A percentile compares a stretch with the other conserved stretches of the same genome.
Conservation (phyloP, 1,284 basidiomycete genomes). For the Caloboletus firmus region DNA sequence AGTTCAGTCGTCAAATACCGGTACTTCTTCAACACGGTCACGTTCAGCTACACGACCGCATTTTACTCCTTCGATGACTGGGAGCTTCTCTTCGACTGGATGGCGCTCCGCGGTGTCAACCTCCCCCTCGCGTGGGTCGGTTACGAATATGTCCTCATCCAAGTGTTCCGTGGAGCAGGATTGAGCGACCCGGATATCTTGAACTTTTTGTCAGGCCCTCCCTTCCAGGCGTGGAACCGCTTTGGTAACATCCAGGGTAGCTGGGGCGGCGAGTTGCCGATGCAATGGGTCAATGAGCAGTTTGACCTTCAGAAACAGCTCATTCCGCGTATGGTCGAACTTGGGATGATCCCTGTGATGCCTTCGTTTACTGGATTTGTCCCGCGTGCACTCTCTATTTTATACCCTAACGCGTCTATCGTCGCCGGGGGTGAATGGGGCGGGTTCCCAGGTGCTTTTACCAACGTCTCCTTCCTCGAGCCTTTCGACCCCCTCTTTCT, state of each 20-base stretch:
- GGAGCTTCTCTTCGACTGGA: constrained; percentile 47
- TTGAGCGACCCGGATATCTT: constrained; percentile 39
- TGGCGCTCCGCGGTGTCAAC: constrained; percentile 45
- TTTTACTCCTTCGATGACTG: constrained; percentile 46
- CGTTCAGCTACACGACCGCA: constrained; percentile 43
- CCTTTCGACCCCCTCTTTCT: constrained; percentile 43
- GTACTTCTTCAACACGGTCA: constrained; percentile 46
- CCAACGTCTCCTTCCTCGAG: constrained; percentile 43
- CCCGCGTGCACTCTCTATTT: constrained; percentile 34
- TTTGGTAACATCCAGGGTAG: constrained; percentile 46
- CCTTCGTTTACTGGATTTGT: constrained; percentile 48
- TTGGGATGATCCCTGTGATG: constrained; percentile 47
- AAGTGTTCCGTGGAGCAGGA: constrained; percentile 42
- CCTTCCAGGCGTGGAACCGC: constrained; percentile 46
- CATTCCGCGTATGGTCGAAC: constrained; percentile 42
- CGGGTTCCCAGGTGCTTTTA: constrained; percentile 36
- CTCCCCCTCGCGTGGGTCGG: constrained; percentile 46
- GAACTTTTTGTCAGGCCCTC: constrained; percentile 41
- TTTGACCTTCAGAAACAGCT: constrained; percentile 41
- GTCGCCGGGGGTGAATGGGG: constrained; percentile 39
- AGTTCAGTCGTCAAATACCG: constrained; percentile 41
- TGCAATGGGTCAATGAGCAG: constrained; percentile 43
- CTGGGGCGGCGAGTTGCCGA: constrained; percentile 40
- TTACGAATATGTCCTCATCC: constrained; percentile 40
- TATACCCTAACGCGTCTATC: constrained; percentile 42